Evolutionary conservation across 768 basidiomycete genomes (phyloP).

Genomic region (Boletus fagicola): DNA sequence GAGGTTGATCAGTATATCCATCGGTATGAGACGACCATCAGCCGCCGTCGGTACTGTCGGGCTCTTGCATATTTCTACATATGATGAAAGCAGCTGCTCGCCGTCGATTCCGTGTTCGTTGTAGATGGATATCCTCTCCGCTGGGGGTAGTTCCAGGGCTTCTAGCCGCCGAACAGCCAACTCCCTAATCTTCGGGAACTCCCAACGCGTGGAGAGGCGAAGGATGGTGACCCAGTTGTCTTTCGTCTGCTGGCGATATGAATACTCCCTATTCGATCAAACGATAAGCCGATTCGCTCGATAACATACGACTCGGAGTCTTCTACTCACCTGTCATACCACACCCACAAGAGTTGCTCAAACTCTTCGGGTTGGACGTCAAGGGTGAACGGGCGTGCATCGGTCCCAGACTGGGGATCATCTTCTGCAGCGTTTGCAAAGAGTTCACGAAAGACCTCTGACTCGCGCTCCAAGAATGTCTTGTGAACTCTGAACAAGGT

Average conservation of each 20-base stretch:
- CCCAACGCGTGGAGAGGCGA: constrained; percentile 53
- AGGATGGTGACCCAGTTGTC: constrained; percentile 58
- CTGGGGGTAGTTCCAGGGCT: constrained; percentile 42
- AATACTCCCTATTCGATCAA: constrained; percentile 44
- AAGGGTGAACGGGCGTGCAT: constrained; percentile 44
- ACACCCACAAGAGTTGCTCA: constrained; percentile 52
- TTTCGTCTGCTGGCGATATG: constrained; percentile 47
- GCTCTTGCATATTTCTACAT: constrained; percentile 52
- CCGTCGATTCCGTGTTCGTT: constrained; percentile 51
- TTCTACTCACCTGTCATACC: constrained; percentile 50
- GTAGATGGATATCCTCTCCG: constrained; percentile 57
- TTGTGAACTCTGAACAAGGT: constrained; percentile 52
- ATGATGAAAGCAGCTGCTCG: constrained; percentile 50
- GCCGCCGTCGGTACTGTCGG: constrained; percentile 47
- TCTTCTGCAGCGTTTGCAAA: constrained; percentile 33
- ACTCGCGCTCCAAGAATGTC: constrained; percentile 61
- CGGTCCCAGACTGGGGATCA: constrained; percentile 33
- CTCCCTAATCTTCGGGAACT: constrained; percentile 48
- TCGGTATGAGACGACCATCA: constrained; percentile 54
- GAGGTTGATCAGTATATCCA: constrained; percentile 53
- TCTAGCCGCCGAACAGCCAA: constrained; percentile 58
- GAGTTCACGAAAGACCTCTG: constrained; percentile 39
- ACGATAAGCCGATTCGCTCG: neutral
- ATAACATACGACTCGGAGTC: neutral
- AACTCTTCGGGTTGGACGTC: constrained; percentile 45